Conservation (phyloP, 306 rosid species). For the Inga laurina region DNA sequence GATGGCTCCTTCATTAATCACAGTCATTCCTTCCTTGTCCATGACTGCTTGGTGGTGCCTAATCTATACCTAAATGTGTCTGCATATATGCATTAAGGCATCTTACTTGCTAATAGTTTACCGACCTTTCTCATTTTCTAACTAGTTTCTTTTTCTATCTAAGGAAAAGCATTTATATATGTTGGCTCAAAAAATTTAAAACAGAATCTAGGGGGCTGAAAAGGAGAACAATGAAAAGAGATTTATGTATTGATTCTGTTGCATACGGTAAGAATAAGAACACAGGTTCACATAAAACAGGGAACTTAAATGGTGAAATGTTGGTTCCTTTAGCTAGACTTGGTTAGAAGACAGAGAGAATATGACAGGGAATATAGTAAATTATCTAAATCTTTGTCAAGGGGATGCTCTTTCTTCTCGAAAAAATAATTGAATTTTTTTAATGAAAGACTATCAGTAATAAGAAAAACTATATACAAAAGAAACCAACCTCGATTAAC, state of each 20-base stretch:
- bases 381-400: not conserved
- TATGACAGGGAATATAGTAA: not conserved
- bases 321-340: not conserved
- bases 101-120: not conserved
- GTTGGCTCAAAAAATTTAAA: not conserved
- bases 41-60: not conserved
- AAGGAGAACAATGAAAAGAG: not conserved
- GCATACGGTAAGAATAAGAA: not conserved
- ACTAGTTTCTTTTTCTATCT: not conserved
- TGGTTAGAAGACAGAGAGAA: constrained; percentile 1
- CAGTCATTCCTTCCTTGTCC: not conserved
- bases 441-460: not conserved
- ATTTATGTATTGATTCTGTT: not conserved
- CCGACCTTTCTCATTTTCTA: not conserved
- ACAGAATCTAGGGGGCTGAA: not conserved
- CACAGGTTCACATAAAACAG: not conserved
- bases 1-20: not conserved
- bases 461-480: not conserved
- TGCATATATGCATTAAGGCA: not conserved
- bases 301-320: not conserved
- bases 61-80: not conserved
- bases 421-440: not conserved
- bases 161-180: not conserved
- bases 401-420: not conserved
- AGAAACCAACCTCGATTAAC: not conserved